A percentile compares a stretch with the other conserved stretches of the same genome.
These are phyloP conservation scores for Trichosporon asahii DNA, from an alignment of 1,284 basidiomycete species.

Conservation along the genomic window DNA sequence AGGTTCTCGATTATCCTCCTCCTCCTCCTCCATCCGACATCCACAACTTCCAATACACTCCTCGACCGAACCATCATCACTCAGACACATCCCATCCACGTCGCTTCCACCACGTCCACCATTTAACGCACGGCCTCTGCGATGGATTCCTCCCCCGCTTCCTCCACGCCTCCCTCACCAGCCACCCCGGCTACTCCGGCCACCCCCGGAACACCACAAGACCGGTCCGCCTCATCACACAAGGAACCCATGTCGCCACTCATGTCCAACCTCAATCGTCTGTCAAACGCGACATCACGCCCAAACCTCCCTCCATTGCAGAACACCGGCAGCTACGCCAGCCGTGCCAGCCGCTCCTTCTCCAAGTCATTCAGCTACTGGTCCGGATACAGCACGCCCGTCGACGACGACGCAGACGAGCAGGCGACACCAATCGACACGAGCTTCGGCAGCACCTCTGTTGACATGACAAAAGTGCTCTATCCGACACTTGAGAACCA, in stretches of 20 bases:
- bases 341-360: constrained; percentile 14
- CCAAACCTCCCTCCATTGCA: constrained; percentile 21
- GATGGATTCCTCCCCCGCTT: neutral
- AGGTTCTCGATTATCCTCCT: neutral
- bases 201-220: constrained; percentile 41
- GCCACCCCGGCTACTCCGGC: constrained; percentile 53
- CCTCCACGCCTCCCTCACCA: neutral
- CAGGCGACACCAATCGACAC: neutral
- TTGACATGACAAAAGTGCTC: constrained; percentile 18
- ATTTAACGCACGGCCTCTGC: neutral
- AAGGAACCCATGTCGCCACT: constrained; percentile 16
- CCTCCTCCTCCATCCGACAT: neutral
- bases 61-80: neutral
- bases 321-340: constrained; percentile 1
- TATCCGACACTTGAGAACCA: constrained; percentile 25
- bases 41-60: neutral
- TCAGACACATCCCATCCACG: neutral
- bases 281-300: constrained; percentile 26
- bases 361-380: constrained; percentile 5
- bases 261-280: constrained; percentile 24
- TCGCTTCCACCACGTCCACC: neutral
- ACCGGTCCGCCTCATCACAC: neutral
- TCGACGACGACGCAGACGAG: neutral
- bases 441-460: neutral
- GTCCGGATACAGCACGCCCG: neutral